phyloP scores from a whole-genome alignment of 441 rosid genomes.

The Sinapis alba region DNA sequence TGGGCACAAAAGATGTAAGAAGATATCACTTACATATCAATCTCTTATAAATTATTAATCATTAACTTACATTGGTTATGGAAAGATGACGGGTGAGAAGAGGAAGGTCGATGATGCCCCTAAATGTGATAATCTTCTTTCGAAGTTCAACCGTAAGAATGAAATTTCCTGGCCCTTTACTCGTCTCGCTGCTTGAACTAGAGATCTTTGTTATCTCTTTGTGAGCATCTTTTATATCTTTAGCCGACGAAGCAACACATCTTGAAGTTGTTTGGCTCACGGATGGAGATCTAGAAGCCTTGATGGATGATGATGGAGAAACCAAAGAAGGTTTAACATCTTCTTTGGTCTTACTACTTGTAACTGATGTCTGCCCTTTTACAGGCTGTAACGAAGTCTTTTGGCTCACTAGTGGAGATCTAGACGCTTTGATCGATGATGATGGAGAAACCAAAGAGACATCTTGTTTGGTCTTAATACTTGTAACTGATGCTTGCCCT shows the following conservation, averaged over 20 bases:
- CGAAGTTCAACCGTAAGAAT: slow-evolving; percentile 69
- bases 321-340: slow-evolving; percentile 27
- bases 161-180: slow-evolving; percentile 47
- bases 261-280: slow-evolving; percentile 18
- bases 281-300: slow-evolving; percentile 16
- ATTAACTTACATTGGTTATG: slow-evolving; percentile 49
- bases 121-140: slow-evolving; percentile 57
- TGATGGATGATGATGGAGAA: slow-evolving; percentile 29
- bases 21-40: background rate
- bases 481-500: slow-evolving; percentile 28
- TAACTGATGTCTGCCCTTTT: slow-evolving; percentile 34
- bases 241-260: slow-evolving; percentile 19
- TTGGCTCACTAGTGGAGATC: slow-evolving; percentile 17
- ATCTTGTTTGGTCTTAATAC: slow-evolving; percentile 33
- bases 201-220: slow-evolving; percentile 35
- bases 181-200: slow-evolving; percentile 35
- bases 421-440: slow-evolving; percentile 22
- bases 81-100: slow-evolving; percentile 50
- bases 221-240: slow-evolving; percentile 13
- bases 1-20: background rate
- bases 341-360: slow-evolving; percentile 30
- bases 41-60: background rate
- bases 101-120: slow-evolving; percentile 70
- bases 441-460: slow-evolving; percentile 27
- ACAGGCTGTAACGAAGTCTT: slow-evolving; percentile 35